phyloP scores from a whole-genome alignment of 1,139 yeast genomes.

The Entelexis paramagnoliae region DNA sequence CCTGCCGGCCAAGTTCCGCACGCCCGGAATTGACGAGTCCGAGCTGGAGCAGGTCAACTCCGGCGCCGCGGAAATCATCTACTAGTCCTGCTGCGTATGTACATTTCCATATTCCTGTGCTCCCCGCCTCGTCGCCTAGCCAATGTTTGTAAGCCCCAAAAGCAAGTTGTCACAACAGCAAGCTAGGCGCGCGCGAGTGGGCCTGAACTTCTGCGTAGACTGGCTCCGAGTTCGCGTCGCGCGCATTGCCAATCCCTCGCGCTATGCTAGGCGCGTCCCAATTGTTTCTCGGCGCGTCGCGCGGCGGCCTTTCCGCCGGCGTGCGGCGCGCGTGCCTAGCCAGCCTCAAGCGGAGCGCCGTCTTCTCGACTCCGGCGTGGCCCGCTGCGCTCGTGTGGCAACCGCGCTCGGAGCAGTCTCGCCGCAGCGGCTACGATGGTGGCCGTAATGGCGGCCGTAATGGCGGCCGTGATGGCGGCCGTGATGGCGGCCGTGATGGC shows the following conservation, averaged over 20 bases:
- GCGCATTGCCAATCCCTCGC: background rate
- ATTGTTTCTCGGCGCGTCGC: background rate
- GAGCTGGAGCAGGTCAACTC: slow-evolving; percentile 63
- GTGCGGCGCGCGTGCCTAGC: background rate
- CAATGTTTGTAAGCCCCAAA: background rate
- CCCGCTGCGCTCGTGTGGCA: background rate
- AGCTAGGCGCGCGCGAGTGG: background rate
- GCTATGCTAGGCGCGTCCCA: background rate
- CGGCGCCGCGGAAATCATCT: slow-evolving; percentile 57
- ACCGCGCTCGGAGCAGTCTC: background rate
- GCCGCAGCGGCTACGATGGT: background rate
- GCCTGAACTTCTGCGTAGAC: background rate
- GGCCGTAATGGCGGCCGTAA: background rate
- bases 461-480: background rate
- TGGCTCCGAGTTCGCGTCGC: background rate
- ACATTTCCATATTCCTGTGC: background rate
- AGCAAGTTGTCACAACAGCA: background rate
- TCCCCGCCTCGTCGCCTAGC: no score
- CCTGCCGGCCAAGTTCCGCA: slow-evolving; percentile 63
- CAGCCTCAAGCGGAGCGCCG: background rate
- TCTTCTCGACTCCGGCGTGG: background rate
- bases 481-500: background rate
- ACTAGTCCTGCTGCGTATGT: slow-evolving; percentile 14
- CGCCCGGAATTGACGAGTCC: slow-evolving; percentile 46
- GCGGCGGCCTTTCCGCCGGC: background rate